Percentiles rank a stretch among this genome's conserved stretches.
These are phyloP conservation scores for Chloranthus sessilifolius DNA, from an alignment of 164 flowering plant species.

Conservation along the genomic window DNA sequence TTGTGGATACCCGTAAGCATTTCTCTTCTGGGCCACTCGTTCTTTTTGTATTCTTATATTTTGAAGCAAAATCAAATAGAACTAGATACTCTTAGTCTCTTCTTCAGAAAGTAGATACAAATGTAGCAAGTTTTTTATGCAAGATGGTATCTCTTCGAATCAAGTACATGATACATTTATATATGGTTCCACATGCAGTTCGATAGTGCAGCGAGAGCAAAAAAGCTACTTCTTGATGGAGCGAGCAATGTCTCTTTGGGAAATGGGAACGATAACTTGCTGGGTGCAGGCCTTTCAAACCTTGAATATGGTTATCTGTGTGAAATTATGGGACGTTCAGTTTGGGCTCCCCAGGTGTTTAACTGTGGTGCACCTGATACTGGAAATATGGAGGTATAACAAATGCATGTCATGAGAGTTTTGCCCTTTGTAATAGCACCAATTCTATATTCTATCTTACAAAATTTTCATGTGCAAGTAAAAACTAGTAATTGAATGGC, in stretches of 20 bases:
- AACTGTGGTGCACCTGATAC: conserved; percentile 98
- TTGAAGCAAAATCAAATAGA: neutral
- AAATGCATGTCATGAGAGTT: neutral
- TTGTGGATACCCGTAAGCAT: conserved; percentile 80
- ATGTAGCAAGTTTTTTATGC: too few species aligned
- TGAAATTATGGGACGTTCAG: conserved; percentile 96
- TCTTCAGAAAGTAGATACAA: neutral
- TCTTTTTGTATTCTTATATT: neutral
- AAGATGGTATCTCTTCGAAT: neutral
- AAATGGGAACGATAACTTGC: conserved; percentile 24
- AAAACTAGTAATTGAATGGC: too few species aligned
- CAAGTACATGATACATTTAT: neutral
- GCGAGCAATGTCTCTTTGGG: conserved; percentile 13
- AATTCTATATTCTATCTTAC: too few species aligned
- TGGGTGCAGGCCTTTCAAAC: conserved; percentile 94
- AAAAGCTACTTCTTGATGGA: conserved; percentile 43
- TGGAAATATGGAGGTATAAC: conserved; percentile 99
- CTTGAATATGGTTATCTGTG: conserved; percentile 96
- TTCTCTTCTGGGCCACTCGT: neutral
- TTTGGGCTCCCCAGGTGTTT: conserved; percentile 95
- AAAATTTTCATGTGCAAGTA: too few species aligned
- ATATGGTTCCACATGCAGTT: conserved; percentile 42
- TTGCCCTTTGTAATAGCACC: too few species aligned
- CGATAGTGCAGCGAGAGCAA: conserved; percentile 89
- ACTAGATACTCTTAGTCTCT: neutral